Evolutionary conservation across 148 eudicot species (phyloP), one percentile per base, ranked within the genome.

Genomic region (Persicaria maculosa): DNA sequence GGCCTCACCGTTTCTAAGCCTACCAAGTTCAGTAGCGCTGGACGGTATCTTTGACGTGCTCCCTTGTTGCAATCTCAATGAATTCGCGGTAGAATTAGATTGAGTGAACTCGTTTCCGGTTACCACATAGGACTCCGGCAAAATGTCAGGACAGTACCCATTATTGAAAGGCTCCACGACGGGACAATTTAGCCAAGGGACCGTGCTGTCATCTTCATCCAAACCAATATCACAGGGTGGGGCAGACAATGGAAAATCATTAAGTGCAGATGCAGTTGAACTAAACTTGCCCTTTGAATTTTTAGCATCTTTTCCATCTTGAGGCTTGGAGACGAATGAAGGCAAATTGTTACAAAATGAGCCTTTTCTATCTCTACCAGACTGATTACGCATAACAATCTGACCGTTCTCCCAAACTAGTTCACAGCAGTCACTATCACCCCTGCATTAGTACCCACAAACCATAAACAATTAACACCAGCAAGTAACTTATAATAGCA

Each of bases 111-210:
- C 84, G 76, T 90, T 88, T 31, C 71, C 75, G 53, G 88, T 85
- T 14, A 89, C 88, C 61, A 89, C 83, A 57, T 94, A 90, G 75
- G 88, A 76, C 69, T 90, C 96, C n/a, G 85, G 90, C 74, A 92
- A 71, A 64, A 92, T 76, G 20, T 87, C 91, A 47, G 93, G 79
- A 71, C 86, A 77, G 58, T 80, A 86, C 55, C 85, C 91, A 43
- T 91, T 79, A 70, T 80, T 83, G 46, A 88, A 77, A 55, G 76
- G 25, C 80, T 86, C 92, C n/a, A 77, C 84, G 47, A 84, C 65
- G 2, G 89, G 84, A 82, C 81, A 85, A 77, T 69, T 87, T 78
- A 89, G 84, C 98, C 98, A 90, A n/a, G 89, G 89, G 16, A 76
- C 87, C 80, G 75, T 81, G 40, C 88, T 89, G 82, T 81, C 88